These are phyloP conservation scores for Metschnikowia kunwiensis DNA, from an alignment of 805 yeast species.

Conservation along the genomic window DNA sequence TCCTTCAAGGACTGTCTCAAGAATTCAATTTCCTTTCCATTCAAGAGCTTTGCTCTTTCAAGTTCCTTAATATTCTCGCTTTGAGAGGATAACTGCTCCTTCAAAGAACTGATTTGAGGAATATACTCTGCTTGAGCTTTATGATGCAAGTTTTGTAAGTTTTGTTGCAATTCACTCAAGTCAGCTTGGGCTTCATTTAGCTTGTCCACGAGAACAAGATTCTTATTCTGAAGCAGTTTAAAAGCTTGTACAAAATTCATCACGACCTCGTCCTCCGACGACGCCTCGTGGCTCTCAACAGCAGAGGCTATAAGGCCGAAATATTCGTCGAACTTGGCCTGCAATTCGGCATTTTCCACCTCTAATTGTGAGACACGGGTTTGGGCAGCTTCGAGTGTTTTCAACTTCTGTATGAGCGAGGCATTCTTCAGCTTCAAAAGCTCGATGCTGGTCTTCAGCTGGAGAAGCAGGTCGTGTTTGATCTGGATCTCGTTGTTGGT, in stretches of 20 bases:
- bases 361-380: constrained; percentile 47
- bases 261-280: constrained; percentile 14
- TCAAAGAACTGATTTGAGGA: constrained; percentile 16
- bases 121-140: constrained; percentile 10
- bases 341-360: constrained; percentile 47
- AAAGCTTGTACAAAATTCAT: constrained; percentile 33
- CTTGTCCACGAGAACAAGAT: constrained; percentile 38
- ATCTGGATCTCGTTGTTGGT: constrained; percentile 51
- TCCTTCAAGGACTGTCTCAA: constrained; percentile 55
- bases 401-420: constrained; percentile 38
- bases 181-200: constrained; percentile 22
- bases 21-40: constrained; percentile 57
- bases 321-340: constrained; percentile 44
- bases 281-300: constrained; percentile 17
- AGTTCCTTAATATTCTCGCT: constrained; percentile 32
- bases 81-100: constrained; percentile 13
- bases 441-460: constrained; percentile 47
- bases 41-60: constrained; percentile 50
- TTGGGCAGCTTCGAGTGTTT: constrained; percentile 39
- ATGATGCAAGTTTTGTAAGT: constrained; percentile 4
- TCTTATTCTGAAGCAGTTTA: constrained; percentile 30
- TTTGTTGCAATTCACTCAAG: constrained; percentile 15
- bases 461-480: constrained; percentile 48
- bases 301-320: constrained; percentile 43
- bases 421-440: constrained; percentile 55